A percentile compares a stretch with the other conserved stretches of the same genome.
Evolutionary conservation across 805 yeast species (phyloP).

Genomic region (Tetrapisispora phaffii): DNA sequence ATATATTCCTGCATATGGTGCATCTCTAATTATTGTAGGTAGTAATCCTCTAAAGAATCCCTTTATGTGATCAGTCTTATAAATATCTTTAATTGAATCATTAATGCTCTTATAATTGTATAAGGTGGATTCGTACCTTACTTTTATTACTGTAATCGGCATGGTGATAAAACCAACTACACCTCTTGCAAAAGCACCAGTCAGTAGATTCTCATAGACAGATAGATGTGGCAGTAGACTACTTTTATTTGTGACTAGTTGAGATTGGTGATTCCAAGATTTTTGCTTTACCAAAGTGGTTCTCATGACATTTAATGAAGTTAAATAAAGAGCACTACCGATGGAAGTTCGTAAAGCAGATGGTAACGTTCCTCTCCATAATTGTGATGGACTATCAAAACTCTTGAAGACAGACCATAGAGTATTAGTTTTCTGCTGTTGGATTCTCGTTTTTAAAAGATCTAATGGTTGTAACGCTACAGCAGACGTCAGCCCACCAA

Average conservation of each 20-base stretch:
- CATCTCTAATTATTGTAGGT: constrained; percentile 82
- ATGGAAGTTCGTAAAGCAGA: constrained; percentile 82
- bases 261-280: constrained; percentile 1
- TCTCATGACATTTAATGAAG: constrained; percentile 58
- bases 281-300: constrained; percentile 31
- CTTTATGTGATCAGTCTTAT: constrained; percentile 38
- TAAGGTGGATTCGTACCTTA: constrained; percentile 74
- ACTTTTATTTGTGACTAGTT: constrained; percentile 19
- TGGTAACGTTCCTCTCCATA: constrained; percentile 94
- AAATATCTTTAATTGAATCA: constrained; percentile 52
- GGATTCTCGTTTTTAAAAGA: constrained; percentile 76
- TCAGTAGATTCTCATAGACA: constrained; percentile 53
- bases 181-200: constrained; percentile 76
- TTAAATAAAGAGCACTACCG: constrained; percentile 80
- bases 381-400: constrained; percentile 33
- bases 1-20: constrained; percentile 93
- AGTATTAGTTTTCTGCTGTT: constrained; percentile 39
- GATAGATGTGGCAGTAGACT: constrained; percentile 59
- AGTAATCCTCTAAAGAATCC: constrained; percentile 84
- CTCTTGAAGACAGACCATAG: constrained; percentile 30
- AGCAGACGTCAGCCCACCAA: constrained; percentile 78
- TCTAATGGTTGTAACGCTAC: constrained; percentile 81
- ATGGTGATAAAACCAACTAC: constrained; percentile 77
- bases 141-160: constrained; percentile 90
- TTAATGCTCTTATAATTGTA: constrained; percentile 58